These are phyloP conservation scores for Lanmaoa pseudosensibilis DNA, from an alignment of 768 basidiomycete genomes.

Conservation along the genomic window DNA sequence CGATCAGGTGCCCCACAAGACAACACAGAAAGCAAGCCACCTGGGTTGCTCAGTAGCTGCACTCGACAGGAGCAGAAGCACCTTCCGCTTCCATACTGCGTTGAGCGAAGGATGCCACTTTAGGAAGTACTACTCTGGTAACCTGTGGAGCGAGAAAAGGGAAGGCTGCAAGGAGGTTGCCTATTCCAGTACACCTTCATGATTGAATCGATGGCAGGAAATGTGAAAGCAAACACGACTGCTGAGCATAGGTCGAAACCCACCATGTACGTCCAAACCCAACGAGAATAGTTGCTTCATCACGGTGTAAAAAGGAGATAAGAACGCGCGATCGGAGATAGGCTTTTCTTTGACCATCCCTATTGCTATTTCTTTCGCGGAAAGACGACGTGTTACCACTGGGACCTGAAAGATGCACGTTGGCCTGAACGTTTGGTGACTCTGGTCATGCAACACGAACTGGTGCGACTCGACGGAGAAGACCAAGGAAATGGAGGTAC, in stretches of 20 bases:
- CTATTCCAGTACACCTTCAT: constrained; percentile 15
- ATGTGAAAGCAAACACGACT: constrained; percentile 5
- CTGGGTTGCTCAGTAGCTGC: not conserved
- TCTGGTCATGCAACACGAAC: constrained; percentile 4
- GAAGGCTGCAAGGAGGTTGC: constrained; percentile 17
- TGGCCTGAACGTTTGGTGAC: not conserved
- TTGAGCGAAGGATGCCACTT: constrained; percentile 8
- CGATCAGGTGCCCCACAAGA: constrained; percentile 3
- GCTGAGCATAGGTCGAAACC: not conserved
- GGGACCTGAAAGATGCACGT: not conserved
- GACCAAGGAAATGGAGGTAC: not conserved
- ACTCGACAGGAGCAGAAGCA: constrained; percentile 27
- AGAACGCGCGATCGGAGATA: constrained; percentile 31
- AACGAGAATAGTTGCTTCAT: constrained; percentile 57
- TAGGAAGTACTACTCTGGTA: constrained; percentile 11
- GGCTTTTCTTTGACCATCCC: constrained; percentile 21
- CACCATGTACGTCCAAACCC: constrained; percentile 47
- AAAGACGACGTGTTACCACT: constrained; percentile 4
- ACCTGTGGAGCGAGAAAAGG: constrained; percentile 14
- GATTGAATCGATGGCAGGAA: constrained; percentile 13
- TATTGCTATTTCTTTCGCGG: constrained; percentile 9
- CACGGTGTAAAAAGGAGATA: constrained; percentile 45
- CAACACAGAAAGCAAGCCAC: constrained; percentile 6
- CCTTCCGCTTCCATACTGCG: constrained; percentile 14
- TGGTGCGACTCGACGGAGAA: constrained; percentile 10